A percentile compares a stretch with the other conserved stretches of the same genome.
Evolutionary conservation across 495 filamentous ascomycete genomes (phyloP).

Genomic region (Platismatia glauca): DNA sequence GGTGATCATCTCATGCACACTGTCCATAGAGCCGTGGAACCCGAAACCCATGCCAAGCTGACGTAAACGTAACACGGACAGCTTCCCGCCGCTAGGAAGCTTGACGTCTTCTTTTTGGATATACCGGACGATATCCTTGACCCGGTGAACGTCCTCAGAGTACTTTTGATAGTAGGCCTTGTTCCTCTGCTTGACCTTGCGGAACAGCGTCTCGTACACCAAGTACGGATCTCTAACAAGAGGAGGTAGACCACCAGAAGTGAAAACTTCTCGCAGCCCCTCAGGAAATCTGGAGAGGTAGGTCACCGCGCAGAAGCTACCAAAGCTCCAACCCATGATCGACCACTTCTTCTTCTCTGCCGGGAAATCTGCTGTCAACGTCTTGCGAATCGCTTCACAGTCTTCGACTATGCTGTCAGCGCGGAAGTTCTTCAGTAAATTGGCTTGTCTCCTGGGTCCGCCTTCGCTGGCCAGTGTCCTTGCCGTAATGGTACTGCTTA

Average conservation of each 20-base stretch:
- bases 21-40: constrained; percentile 47
- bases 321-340: constrained; percentile 82
- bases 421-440: constrained; percentile 77
- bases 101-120: constrained; percentile 49
- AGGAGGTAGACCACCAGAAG: constrained; percentile 74
- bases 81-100: constrained; percentile 56
- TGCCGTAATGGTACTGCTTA: constrained; percentile 70
- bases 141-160: constrained; percentile 65
- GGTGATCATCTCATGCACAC: constrained; percentile 51
- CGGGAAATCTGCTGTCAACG: constrained; percentile 60
- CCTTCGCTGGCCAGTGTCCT: constrained; percentile 57
- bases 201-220: constrained; percentile 65
- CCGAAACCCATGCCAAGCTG: constrained; percentile 71
- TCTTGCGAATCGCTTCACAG: constrained; percentile 73
- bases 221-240: constrained; percentile 60
- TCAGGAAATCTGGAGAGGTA: constrained; percentile 77
- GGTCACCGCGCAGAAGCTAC: constrained; percentile 72
- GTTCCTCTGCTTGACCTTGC: constrained; percentile 59
- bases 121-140: constrained; percentile 56
- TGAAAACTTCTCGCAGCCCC: constrained; percentile 71
- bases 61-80: constrained; percentile 64
- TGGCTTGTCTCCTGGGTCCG: constrained; percentile 55
- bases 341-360: constrained; percentile 70
- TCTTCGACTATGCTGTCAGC: constrained; percentile 86
- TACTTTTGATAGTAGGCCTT: constrained; percentile 74